phyloP scores from a whole-genome alignment of 179 eudicot genomes.

The Carnegiea gigantea region DNA sequence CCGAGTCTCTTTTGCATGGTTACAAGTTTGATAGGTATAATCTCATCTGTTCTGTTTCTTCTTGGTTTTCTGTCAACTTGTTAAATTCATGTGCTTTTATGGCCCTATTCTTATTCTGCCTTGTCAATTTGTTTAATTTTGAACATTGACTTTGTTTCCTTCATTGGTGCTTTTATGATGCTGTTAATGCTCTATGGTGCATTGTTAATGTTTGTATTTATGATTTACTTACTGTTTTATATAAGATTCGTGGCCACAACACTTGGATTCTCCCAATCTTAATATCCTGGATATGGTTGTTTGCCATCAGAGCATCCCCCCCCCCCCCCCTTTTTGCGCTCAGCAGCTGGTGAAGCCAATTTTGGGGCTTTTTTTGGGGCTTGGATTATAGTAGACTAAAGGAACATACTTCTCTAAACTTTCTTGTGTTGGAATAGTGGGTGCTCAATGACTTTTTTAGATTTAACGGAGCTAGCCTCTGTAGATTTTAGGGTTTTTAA shows the following conservation, averaged over 20 bases:
- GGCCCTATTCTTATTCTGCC: neutral
- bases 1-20: conserved; percentile 85
- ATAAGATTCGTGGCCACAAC: neutral
- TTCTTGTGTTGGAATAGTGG: no score
- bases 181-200: neutral
- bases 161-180: neutral
- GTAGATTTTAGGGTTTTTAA: no score
- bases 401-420: no score
- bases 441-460: no score
- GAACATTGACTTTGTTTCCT: neutral
- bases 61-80: neutral
- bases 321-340: no score
- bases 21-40: conserved; percentile 87
- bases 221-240: neutral
- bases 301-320: no score
- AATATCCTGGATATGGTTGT: neutral
- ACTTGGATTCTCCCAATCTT: neutral
- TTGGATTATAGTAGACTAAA: no score
- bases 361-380: no score
- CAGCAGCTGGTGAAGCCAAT: no score
- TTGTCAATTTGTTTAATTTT: neutral
- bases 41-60: neutral
- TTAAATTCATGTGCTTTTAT: neutral
- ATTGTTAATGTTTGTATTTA: neutral
- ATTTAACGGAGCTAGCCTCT: no score